Base-by-base conservation (phyloP, 23 red algal genomes). In the Gracilaria gracilis region DNA sequence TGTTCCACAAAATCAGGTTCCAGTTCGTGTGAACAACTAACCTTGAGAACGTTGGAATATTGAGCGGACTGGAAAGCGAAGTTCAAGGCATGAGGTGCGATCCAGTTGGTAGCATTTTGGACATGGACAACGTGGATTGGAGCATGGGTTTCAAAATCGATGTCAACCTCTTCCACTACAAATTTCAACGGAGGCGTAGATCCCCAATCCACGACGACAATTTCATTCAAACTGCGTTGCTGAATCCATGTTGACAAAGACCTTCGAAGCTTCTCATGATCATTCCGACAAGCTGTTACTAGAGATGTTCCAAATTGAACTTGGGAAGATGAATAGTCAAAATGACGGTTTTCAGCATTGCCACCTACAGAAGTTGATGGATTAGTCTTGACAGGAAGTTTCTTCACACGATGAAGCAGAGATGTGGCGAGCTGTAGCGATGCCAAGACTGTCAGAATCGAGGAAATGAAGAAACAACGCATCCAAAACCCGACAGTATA, bases 141-240 rank as follows among this genome's bases (percentile, higher is more conserved):
- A 34, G 79, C 55, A 48, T 95, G 39, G 39, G 9, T 49, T 37
- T 47, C 20, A 33, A 14, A 42, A 83, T 55, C 23, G 42, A 57
- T 57, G 34, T 89, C 77, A 64, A 85, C 36, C 69, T 88, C 80
- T 27, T 84, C 64, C 9, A 88, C 34, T 13, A 92, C 47, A 29
- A 20, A 89, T 14, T 54, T 50, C 33, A 84, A 37, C 16, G 94
- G 88, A 28, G 88, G 88, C 21, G 48, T 85, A 28, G 94, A 96
- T 15, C 78, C 64, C 94, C 94, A 96, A 61, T 96, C 94, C 16
- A 96, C 88, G 17, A 96, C n/a, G 25, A 96, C 61, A 59, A 96
- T 80, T 79, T 96, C 94, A 57, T 86, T 67, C 21, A 96, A 27
- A 31, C 14, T 12, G 12, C 23, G 33, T 36, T 86, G 75, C 20